Evolutionary conservation across 345 rosid species (phyloP).

Genomic region (Sisymbrium altissimum): DNA sequence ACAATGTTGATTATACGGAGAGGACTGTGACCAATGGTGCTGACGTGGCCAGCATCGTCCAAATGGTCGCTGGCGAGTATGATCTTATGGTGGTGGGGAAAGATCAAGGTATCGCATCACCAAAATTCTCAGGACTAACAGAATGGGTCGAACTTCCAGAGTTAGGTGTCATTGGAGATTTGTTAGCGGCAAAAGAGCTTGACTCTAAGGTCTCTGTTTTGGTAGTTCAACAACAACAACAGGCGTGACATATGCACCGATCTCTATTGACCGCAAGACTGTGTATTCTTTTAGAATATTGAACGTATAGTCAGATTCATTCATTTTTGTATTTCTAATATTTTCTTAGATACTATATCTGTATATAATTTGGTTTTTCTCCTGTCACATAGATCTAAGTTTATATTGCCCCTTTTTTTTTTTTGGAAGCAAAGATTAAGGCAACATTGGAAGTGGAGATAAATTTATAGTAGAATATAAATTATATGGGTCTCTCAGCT

Average conservation of each 20-base stretch:
- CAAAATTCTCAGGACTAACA: neutral
- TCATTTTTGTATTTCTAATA: neutral
- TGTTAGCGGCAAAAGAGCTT: slow-evolving; percentile 20
- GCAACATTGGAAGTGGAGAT: too few relatives aligned
- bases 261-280: neutral
- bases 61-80: neutral
- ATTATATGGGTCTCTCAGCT: neutral
- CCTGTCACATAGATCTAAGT: neutral
- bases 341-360: neutral
- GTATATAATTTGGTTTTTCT: neutral
- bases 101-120: slow-evolving; percentile 9
- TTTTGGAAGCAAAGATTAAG: neutral
- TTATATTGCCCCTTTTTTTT: neutral
- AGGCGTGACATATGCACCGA: neutral
- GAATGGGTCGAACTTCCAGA: slow-evolving; percentile 30
- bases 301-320: neutral
- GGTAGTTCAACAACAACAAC: slow-evolving; percentile 24
- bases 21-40: neutral
- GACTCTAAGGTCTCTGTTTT: slow-evolving; percentile 17
- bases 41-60: slow-evolving; percentile 5
- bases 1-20: neutral
- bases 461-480: too few relatives aligned
- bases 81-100: slow-evolving; percentile 24
- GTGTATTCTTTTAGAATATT: neutral
- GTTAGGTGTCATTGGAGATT: slow-evolving; percentile 27